These are phyloP conservation scores for Plicaturopsis crispa DNA, from an alignment of 768 basidiomycete species.

Conservation along the genomic window DNA sequence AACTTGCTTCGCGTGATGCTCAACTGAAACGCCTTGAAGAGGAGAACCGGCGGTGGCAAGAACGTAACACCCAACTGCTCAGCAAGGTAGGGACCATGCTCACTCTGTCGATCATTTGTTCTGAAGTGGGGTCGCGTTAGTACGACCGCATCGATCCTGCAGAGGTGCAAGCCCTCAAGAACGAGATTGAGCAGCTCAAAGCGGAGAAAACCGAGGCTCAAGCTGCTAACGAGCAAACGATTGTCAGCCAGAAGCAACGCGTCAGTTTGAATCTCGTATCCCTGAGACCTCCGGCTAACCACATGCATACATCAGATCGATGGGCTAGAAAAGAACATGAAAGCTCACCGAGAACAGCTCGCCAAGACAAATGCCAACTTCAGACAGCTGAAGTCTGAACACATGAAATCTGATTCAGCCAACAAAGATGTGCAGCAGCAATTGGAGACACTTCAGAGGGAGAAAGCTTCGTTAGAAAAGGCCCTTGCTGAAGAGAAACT, in stretches of 20 bases:
- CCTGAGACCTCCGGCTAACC: too few species aligned
- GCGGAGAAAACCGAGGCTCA: slow-evolving; percentile 28
- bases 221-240: slow-evolving; percentile 18
- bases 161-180: slow-evolving; percentile 73
- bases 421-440: slow-evolving; percentile 24
- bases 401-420: slow-evolving; percentile 14
- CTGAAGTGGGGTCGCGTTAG: slow-evolving; percentile 24
- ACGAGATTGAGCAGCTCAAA: slow-evolving; percentile 55
- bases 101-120: background rate
- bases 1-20: slow-evolving; percentile 60
- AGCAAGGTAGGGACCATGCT: slow-evolving; percentile 49
- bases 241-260: slow-evolving; percentile 19
- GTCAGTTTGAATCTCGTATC: slow-evolving; percentile 14
- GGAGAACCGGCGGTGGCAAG: slow-evolving; percentile 79
- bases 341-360: slow-evolving; percentile 22
- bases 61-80: slow-evolving; percentile 72
- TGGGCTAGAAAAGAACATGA: slow-evolving; percentile 34
- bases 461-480: slow-evolving; percentile 31
- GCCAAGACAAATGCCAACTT: slow-evolving; percentile 11
- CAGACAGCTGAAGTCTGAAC: slow-evolving; percentile 18
- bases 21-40: slow-evolving; percentile 67
- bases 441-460: slow-evolving; percentile 25
- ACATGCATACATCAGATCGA: slow-evolving; percentile 24
- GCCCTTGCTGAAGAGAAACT: slow-evolving; percentile 29
- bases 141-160: slow-evolving; percentile 87